Base-by-base conservation (phyloP, 371 early-diverging fungal genomes). In the Apophysomyces elegans region DNA sequence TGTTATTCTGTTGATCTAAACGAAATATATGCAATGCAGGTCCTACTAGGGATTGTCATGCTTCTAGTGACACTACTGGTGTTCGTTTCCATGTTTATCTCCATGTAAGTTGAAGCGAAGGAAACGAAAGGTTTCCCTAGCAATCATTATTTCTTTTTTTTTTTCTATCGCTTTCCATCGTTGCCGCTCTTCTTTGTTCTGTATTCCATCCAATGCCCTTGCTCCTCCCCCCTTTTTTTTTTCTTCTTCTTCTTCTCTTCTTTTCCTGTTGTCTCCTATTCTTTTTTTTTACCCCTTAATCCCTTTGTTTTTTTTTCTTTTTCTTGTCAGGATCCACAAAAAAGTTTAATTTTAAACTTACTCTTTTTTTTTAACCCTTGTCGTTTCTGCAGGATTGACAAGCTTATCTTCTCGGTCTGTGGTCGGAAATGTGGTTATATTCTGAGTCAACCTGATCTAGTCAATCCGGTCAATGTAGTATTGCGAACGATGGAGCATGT, bases 391-490 rank as follows among this genome's bases (percentile, higher is more conserved):
- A 79, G 78, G 37, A 63, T 83, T 37, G 78, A 75, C 41, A 78
- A 77, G 56, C 41, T 81, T 21, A 72, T 54, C 26, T 74, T 77
- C 21, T 74, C 78, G 1, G 68, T 77, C 7, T 83, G 84, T 38
- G 84, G 84, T 7, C 72, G 73, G 14, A 67, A 74, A 46, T 84
- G 84, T 64, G 84, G 84, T 46, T 84, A 78, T 50, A 73, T 78
- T 36, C 65, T 77, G 6, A 69, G 67, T 0, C 76, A 68, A 26
- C 67, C 78, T 12, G 65, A 71, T 37, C 47, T 79, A 9, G 69
- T 74, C 39, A 84, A 84, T 64, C 84, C 84, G 2, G 66, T 84
- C 44, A 76, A 80, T 56, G 50, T 50, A 11, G 50, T 5, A n/a
- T 50, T 50, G 50, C n/a, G 18, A 16, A 5, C 5, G 46, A 6